A percentile compares a stretch with the other conserved stretches of the same genome.
Evolutionary conservation across 2,329 filamentous ascomycete genomes (phyloP).

Genomic region (Fusarium nanum): DNA sequence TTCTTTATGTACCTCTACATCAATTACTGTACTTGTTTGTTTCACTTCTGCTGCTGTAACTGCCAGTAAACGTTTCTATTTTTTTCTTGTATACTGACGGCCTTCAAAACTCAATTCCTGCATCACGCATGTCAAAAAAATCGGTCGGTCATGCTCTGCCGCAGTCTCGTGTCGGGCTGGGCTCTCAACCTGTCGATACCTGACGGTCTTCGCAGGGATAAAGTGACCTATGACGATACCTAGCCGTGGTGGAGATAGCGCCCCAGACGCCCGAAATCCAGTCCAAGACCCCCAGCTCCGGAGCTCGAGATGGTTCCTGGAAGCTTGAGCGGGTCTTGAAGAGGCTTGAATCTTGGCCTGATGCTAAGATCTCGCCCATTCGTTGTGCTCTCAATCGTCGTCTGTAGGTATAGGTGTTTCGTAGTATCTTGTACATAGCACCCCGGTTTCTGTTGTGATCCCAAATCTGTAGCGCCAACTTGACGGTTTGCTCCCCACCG

Average conservation of each 20-base stretch:
- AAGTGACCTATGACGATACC: slow-evolving; percentile 42
- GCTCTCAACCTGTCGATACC: slow-evolving; percentile 40
- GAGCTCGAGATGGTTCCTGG: slow-evolving; percentile 9
- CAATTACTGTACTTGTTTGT: background rate
- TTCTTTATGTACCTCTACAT: slow-evolving; percentile 18
- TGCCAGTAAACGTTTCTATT: background rate
- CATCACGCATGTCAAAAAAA: background rate
- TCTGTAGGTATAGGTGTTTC: background rate
- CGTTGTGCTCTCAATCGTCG: background rate
- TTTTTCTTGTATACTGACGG: background rate
- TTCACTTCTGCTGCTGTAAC: background rate
- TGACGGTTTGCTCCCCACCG: slow-evolving; percentile 13
- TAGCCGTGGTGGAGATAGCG: slow-evolving; percentile 32
- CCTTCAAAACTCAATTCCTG: background rate
- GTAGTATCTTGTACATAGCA: slow-evolving; percentile 2
- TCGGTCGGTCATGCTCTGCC: slow-evolving; percentile 1
- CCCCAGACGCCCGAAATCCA: slow-evolving; percentile 33
- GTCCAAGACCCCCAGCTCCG: slow-evolving; percentile 1
- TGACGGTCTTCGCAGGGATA: slow-evolving; percentile 29
- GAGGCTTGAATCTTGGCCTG: background rate
- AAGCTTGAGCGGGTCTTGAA: slow-evolving; percentile 14
- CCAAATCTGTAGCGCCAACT: slow-evolving; percentile 6
- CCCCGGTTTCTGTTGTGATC: slow-evolving; percentile 8
- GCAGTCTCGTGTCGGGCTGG: slow-evolving; percentile 27
- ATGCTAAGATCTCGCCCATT: background rate